Percentiles rank a stretch among this genome's conserved stretches.
These are phyloP conservation scores for Whalleya microplaca DNA, from an alignment of 2,329 filamentous ascomycete genomes.

Conservation along the genomic window DNA sequence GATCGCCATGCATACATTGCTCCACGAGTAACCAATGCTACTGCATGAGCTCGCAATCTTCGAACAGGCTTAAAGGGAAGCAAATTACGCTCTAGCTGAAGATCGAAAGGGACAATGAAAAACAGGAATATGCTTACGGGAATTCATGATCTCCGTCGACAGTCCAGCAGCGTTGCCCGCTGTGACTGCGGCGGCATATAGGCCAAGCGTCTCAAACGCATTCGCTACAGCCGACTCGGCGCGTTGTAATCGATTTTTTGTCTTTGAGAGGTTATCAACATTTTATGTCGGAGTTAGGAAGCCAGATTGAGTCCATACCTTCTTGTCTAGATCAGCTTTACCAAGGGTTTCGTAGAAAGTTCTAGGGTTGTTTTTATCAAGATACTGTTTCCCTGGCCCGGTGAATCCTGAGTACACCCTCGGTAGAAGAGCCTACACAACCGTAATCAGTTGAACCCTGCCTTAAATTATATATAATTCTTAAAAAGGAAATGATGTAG, in stretches of 20 bases:
- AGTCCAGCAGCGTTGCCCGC: conserved; percentile 33
- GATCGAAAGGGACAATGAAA: no score
- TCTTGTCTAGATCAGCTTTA: conserved; percentile 33
- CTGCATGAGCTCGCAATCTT: no score
- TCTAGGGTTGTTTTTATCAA: conserved; percentile 34
- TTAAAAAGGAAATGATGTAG: no score
- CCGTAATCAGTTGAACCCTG: not conserved
- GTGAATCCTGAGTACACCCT: conserved; percentile 37
- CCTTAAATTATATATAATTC: no score
- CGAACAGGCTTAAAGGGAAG: no score
- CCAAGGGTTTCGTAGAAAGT: conserved; percentile 28
- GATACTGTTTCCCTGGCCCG: conserved; percentile 32
- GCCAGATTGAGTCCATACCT: conserved; percentile 18
- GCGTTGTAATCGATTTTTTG: conserved; percentile 28
- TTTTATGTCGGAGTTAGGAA: not conserved
- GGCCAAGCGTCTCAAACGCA: conserved; percentile 35
- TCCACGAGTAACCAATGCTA: no score
- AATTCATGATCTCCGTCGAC: conserved; percentile 25
- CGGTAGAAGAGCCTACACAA: conserved; percentile 28
- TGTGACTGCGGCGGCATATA: conserved; percentile 36
- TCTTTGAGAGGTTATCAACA: conserved; percentile 17
- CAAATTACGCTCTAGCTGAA: no score
- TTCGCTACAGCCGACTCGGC: conserved; percentile 35
- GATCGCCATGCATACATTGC: no score
- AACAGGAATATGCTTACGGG: not conserved